Evolutionary conservation across 2,329 filamentous ascomycete species (phyloP).

Genomic region (Colletotrichum costaricense): DNA sequence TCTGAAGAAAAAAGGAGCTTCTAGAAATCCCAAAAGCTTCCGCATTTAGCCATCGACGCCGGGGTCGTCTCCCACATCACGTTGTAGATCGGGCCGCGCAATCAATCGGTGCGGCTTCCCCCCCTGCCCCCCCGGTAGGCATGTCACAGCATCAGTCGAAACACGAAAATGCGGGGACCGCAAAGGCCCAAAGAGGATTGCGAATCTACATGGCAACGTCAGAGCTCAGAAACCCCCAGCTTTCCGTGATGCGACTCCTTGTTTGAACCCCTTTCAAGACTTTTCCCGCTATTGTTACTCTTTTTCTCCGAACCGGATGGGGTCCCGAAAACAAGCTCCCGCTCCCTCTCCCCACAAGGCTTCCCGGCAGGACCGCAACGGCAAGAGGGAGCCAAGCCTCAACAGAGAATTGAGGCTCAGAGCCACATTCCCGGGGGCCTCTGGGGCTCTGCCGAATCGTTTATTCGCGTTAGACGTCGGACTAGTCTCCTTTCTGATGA

Average conservation of each 20-base stretch:
- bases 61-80: constrained; percentile 20
- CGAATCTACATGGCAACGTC: constrained; percentile 20
- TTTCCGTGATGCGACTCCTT: constrained; percentile 15
- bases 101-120: neutral
- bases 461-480: neutral
- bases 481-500: neutral
- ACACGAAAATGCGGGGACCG: constrained; percentile 11
- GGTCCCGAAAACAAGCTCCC: constrained; percentile 5
- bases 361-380: neutral
- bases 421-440: neutral
- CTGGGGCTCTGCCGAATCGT: neutral
- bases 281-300: neutral
- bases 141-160: constrained; percentile 11
- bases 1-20: constrained; percentile 6
- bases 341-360: constrained; percentile 6
- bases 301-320: constrained; percentile 6
- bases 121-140: neutral
- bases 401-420: neutral
- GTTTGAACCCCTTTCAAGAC: neutral
- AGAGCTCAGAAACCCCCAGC: constrained; percentile 20
- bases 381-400: neutral
- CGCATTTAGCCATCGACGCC: constrained; percentile 1
- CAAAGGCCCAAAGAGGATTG: neutral
- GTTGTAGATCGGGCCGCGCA: constrained; percentile 21
- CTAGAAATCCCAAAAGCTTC: constrained; percentile 2